These are phyloP conservation scores for Rhizophagus prolifer DNA, from an alignment of 192 early-diverging fungal genomes.

Conservation along the genomic window DNA sequence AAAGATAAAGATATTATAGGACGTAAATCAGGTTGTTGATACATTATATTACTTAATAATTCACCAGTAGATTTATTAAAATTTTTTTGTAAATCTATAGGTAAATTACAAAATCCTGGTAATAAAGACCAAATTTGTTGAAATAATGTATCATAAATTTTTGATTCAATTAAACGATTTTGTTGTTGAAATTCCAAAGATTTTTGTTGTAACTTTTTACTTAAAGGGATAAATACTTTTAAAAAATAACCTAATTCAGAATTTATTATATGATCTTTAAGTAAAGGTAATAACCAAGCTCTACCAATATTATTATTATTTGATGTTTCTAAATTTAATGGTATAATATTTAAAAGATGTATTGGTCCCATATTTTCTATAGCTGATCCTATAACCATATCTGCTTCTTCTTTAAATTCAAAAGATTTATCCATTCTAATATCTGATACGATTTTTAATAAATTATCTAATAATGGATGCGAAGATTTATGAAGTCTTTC, in stretches of 20 bases:
- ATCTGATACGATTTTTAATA: conserved; percentile 64
- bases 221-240: conserved; percentile 72
- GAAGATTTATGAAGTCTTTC: conserved; percentile 65
- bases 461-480: conserved; percentile 57
- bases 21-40: conserved; percentile 71
- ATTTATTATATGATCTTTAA: conserved; percentile 73
- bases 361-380: conserved; percentile 80
- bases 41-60: conserved; percentile 73
- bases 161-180: conserved; percentile 71
- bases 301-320: conserved; percentile 60
- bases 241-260: conserved; percentile 73
- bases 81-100: conserved; percentile 65
- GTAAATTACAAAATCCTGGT: conserved; percentile 82
- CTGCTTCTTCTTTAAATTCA: conserved; percentile 84
- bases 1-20: conserved; percentile 77
- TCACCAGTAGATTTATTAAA: conserved; percentile 68
- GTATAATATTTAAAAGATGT: conserved; percentile 68
- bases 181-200: conserved; percentile 55
- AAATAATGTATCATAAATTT: conserved; percentile 86
- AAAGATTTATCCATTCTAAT: conserved; percentile 83
- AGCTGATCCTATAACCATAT: conserved; percentile 76
- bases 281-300: conserved; percentile 87
- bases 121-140: conserved; percentile 89
- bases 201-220: conserved; percentile 67
- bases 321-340: conserved; percentile 81